These are phyloP conservation scores for Trametes punicea DNA, from an alignment of 768 basidiomycete species.

Conservation along the genomic window DNA sequence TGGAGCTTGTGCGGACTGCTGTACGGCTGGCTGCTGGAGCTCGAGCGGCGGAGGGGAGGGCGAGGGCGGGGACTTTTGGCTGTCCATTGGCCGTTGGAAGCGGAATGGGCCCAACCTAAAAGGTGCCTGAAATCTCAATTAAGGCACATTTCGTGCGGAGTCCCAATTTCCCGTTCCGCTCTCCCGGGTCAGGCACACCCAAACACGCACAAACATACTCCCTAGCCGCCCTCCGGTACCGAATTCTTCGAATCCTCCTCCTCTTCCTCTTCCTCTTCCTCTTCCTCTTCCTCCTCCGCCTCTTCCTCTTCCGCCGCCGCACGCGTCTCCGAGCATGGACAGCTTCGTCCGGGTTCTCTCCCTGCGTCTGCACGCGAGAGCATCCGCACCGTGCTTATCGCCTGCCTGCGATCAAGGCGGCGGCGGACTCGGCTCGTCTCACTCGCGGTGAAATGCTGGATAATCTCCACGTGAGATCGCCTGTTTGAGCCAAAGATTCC, in stretches of 20 bases:
- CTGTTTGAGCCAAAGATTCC: background rate
- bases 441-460: constrained; percentile 2
- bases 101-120: constrained; percentile 20
- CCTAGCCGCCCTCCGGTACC: constrained; percentile 14
- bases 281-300: no score
- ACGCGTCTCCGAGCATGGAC: no score
- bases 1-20: background rate
- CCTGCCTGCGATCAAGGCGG: no score
- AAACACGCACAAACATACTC: no score
- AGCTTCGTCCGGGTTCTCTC: background rate
- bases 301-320: no score
- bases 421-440: no score
- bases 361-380: constrained; percentile 2
- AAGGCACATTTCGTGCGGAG: constrained; percentile 24
- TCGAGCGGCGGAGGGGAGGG: background rate
- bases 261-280: background rate
- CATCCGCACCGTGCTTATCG: background rate
- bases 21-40: background rate
- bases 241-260: constrained; percentile 11
- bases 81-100: constrained; percentile 23
- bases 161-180: constrained; percentile 6
- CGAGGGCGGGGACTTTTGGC: constrained; percentile 20
- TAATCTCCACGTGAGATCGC: background rate
- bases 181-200: constrained; percentile 21
- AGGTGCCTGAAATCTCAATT: constrained; percentile 28